Conservation (phyloP, 768 basidiomycete species). For the Suillus plorans region DNA sequence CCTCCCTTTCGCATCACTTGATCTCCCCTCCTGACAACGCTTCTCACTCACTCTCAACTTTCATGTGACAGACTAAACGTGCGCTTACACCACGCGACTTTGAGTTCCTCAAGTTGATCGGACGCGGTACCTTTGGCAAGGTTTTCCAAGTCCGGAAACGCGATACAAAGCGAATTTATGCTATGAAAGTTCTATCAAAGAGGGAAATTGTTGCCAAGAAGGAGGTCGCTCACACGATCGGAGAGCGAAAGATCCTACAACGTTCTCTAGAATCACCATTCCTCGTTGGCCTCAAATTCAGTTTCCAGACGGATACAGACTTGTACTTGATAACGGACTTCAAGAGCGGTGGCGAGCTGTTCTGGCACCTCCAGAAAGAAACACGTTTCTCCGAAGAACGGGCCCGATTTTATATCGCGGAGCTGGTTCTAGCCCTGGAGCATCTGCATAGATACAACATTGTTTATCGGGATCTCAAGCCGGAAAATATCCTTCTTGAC, state of each 20-base stretch:
- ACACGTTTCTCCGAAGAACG: constrained; percentile 91
- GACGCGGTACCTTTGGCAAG: constrained; percentile 95
- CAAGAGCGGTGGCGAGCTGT: constrained; percentile 97
- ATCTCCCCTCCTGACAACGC: constrained; percentile 18
- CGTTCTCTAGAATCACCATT: constrained; percentile 92
- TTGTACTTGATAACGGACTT: constrained; percentile 98
- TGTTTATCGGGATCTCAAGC: constrained; percentile 94
- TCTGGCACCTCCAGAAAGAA: constrained; percentile 98
- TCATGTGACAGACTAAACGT: constrained; percentile 64
- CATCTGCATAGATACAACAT: constrained; percentile 98
- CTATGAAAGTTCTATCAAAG: constrained; percentile 99
- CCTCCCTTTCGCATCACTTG: constrained; percentile 21
- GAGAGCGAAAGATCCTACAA: constrained; percentile 98
- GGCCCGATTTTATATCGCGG: constrained; percentile 95
- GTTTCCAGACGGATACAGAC: constrained; percentile 94
- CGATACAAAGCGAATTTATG: constrained; percentile 98
- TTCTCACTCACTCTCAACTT: constrained; percentile 16
- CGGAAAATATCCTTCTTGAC: constrained; percentile 97
- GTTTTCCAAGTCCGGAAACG: constrained; percentile 99
- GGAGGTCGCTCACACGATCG: constrained; percentile 98
- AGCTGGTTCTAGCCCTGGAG: constrained; percentile 91
- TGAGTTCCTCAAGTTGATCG: constrained; percentile 98
- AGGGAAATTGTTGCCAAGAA: constrained; percentile 99
- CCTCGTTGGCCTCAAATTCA: constrained; percentile 97
- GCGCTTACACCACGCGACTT: constrained; percentile 94